Evolutionary conservation across 1,284 basidiomycete species (phyloP).

Genomic region (Boletus smithii): DNA sequence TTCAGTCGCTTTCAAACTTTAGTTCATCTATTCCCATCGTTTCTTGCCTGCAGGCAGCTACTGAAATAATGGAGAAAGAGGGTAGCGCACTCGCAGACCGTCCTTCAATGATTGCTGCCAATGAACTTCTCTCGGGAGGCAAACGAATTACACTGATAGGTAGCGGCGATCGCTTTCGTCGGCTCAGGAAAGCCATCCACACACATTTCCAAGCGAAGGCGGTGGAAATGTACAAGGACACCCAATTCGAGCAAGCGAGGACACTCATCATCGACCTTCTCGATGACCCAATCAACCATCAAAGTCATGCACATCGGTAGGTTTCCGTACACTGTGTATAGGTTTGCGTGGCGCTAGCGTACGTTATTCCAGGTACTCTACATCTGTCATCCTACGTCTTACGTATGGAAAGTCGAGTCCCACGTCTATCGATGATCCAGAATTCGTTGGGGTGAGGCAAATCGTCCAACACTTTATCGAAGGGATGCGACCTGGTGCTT

Average conservation of each 20-base stretch:
- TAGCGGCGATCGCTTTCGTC: slow-evolving; percentile 31
- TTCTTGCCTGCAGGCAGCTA: slow-evolving; percentile 23
- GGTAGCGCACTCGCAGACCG: slow-evolving; percentile 35
- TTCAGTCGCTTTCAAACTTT: neutral
- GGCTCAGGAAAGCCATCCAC: slow-evolving; percentile 37
- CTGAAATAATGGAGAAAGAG: slow-evolving; percentile 40
- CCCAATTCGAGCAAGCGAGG: slow-evolving; percentile 37
- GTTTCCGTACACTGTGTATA: neutral
- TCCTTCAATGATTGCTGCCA: slow-evolving; percentile 32
- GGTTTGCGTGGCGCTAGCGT: neutral
- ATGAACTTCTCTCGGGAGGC: slow-evolving; percentile 30
- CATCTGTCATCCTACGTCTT: slow-evolving; percentile 60
- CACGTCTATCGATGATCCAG: slow-evolving; percentile 53
- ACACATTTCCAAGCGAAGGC: slow-evolving; percentile 38
- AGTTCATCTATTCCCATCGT: neutral
- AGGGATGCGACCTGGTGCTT: slow-evolving; percentile 53
- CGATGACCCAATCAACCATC: slow-evolving; percentile 34
- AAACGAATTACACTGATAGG: slow-evolving; percentile 26
- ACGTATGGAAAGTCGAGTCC: slow-evolving; percentile 58
- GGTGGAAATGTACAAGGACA: slow-evolving; percentile 33
- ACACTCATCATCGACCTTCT: slow-evolving; percentile 40
- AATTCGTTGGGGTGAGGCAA: slow-evolving; percentile 50
- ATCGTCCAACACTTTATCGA: slow-evolving; percentile 48
- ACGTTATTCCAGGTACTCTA: slow-evolving; percentile 47
- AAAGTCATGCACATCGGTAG: slow-evolving; percentile 33